Base-by-base conservation (phyloP, 768 basidiomycete genomes). In the Amanita muscaria region DNA sequence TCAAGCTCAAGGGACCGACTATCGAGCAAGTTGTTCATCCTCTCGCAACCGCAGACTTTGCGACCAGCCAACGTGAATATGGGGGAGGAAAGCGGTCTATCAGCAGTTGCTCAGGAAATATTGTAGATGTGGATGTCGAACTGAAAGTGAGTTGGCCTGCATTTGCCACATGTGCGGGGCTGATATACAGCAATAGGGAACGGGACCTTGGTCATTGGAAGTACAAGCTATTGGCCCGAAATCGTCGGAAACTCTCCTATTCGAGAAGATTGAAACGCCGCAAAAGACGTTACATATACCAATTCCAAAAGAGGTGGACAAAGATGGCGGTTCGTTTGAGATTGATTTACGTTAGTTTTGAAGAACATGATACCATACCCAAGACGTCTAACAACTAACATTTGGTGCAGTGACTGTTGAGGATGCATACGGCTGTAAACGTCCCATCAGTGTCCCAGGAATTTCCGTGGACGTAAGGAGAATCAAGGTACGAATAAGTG, bases 21-120 rank as follows among this genome's bases (percentile, higher is more conserved):
- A 88, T 93, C 52, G 80, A 88, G 45, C 88, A 94, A 62, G 71
- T 87, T 29, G 87, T 97, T 27, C 92, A 96, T 60, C 91, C 93
- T 1, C 69, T 88, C 31, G 91, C 92, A 0, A 73, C 77, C 29
- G 89, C 83, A 2, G 77, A 83, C 48, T 88, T 92, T 52, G 68
- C 70, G n/a, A 61, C 65, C 11, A 56, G 66, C 22, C 63, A 65
- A 12, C 56, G 60, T 44, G 56, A 61, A 15, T 34, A 61, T 32
- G 62, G 66, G 21, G 64, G 72, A 41, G 71, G 70, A 31, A 80
- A 70, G 58, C 70, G 69, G 49, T 69, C 64, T 31, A 72, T 86
- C 48, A 86, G 70, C 59, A 90, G 79, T 46, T 97, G 93, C 58
- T 82, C 82, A 16, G 90, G 89, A 1, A 75, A 75, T 52, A 64